These are phyloP conservation scores for Komagataella pseudopastoris DNA, from an alignment of 805 yeast species.

Conservation along the genomic window DNA sequence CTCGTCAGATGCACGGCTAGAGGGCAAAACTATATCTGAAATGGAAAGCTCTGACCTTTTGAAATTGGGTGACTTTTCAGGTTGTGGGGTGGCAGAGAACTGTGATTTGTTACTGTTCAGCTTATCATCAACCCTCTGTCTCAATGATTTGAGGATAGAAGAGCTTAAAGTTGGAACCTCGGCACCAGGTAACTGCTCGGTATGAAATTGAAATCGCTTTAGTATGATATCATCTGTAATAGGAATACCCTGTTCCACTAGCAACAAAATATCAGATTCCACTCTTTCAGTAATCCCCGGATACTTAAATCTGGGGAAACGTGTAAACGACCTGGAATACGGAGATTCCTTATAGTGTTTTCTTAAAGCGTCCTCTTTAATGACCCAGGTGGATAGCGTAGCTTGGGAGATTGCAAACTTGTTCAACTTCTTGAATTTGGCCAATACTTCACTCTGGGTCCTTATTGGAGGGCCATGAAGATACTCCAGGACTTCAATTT, in stretches of 20 bases:
- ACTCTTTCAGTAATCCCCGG: constrained; percentile 20
- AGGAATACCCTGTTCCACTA: constrained; percentile 5
- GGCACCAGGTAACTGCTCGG: not conserved
- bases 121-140: not conserved
- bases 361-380: constrained; percentile 13
- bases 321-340: constrained; percentile 12
- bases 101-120: not conserved
- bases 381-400: constrained; percentile 20
- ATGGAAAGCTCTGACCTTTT: not conserved
- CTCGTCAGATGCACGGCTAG: not conserved
- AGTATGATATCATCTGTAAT: constrained; percentile 15
- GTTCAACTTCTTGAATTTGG: constrained; percentile 10
- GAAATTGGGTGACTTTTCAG: not conserved
- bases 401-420: constrained; percentile 20
- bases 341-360: constrained; percentile 12
- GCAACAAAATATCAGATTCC: constrained; percentile 12
- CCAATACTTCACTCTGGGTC: constrained; percentile 14
- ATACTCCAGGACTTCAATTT: constrained; percentile 19
- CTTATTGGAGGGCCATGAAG: constrained; percentile 16
- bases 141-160: not conserved
- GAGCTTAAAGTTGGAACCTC: not conserved
- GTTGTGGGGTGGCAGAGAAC: not conserved
- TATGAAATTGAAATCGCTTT: constrained; percentile 5
- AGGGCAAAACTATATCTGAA: not conserved
- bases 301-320: constrained; percentile 18